phyloP scores from a whole-genome alignment of 768 basidiomycete genomes.

The Boletus rufocinnamomeus region DNA sequence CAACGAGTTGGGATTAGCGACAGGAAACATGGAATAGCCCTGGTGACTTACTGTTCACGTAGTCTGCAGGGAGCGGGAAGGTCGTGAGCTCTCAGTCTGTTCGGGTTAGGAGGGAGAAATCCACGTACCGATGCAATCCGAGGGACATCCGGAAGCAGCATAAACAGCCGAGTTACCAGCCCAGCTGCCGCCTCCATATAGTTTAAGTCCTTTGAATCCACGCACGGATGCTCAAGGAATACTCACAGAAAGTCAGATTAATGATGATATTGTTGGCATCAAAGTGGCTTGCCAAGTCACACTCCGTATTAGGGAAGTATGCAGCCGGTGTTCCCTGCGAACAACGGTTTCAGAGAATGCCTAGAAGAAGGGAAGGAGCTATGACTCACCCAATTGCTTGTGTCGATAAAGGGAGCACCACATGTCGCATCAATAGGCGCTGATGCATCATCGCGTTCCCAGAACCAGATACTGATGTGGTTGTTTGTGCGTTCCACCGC shows the following conservation, averaged over 20 bases:
- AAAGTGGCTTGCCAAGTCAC: conserved; percentile 41
- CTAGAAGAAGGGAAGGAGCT: background rate
- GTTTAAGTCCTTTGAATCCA: background rate
- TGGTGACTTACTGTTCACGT: conserved; percentile 27
- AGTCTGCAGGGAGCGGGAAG: conserved; percentile 17
- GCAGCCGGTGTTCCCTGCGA: conserved; percentile 36
- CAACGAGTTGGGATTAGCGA: background rate
- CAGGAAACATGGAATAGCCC: background rate
- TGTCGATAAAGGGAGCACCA: conserved; percentile 22
- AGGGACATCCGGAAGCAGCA: conserved; percentile 29
- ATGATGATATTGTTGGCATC: conserved; percentile 37
- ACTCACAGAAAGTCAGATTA: conserved; percentile 37
- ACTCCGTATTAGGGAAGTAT: conserved; percentile 41
- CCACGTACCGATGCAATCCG: background rate
- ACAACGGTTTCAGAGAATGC: background rate
- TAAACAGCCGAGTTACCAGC: conserved; percentile 32
- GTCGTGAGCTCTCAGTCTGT: background rate
- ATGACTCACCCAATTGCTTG: conserved; percentile 27
- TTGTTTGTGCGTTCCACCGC: conserved; percentile 39
- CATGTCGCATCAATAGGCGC: conserved; percentile 38
- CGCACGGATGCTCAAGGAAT: too few species aligned
- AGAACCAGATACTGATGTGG: conserved; percentile 44
- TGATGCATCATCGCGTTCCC: conserved; percentile 35
- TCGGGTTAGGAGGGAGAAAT: background rate
- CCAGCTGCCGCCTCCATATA: conserved; percentile 30